Evolutionary conservation across 352 stramenopile species (phyloP).

Genomic region (Peronospora farinosa): DNA sequence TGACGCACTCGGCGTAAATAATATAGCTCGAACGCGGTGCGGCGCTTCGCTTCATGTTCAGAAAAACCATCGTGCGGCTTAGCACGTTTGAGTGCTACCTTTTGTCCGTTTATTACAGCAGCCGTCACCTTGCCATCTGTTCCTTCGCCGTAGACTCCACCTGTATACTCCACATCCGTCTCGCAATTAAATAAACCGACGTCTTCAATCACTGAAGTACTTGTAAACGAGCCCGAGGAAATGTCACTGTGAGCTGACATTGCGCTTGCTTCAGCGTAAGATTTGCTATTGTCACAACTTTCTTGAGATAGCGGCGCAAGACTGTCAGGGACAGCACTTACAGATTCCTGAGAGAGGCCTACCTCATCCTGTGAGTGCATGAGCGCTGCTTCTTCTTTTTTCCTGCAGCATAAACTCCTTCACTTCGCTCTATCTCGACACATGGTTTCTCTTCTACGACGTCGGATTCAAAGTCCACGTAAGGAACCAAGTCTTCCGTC

Average conservation of each 20-base stretch:
- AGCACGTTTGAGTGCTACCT: conserved; percentile 74
- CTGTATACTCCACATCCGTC: conserved; percentile 71
- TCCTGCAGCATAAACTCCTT: conserved; percentile 3
- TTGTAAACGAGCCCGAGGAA: conserved; percentile 47
- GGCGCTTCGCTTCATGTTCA: conserved; percentile 71
- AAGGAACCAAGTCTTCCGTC: not conserved
- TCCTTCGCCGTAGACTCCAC: conserved; percentile 77
- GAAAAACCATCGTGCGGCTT: conserved; percentile 75
- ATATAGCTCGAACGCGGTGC: conserved; percentile 68
- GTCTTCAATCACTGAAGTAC: conserved; percentile 76
- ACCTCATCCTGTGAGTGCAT: conserved; percentile 12
- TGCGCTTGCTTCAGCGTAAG: conserved; percentile 3
- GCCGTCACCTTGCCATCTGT: conserved; percentile 77
- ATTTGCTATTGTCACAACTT: conserved; percentile 16
- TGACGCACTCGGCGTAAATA: conserved; percentile 75
- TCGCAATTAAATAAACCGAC: conserved; percentile 83
- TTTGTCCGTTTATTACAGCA: conserved; percentile 69
- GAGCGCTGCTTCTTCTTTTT: conserved; percentile 5
- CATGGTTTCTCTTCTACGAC: conserved; percentile 9
- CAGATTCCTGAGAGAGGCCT: conserved; percentile 23
- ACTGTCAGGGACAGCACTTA: conserved; percentile 11
- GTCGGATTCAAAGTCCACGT: not conserved
- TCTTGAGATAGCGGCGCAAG: conserved; percentile 28
- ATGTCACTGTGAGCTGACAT: conserved; percentile 5
- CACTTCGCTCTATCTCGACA: not conserved